A percentile compares a stretch with the other conserved stretches of the same genome.
Evolutionary conservation across 2,329 filamentous ascomycete genomes (phyloP).

Genomic region (Incumbomyces lentus): DNA sequence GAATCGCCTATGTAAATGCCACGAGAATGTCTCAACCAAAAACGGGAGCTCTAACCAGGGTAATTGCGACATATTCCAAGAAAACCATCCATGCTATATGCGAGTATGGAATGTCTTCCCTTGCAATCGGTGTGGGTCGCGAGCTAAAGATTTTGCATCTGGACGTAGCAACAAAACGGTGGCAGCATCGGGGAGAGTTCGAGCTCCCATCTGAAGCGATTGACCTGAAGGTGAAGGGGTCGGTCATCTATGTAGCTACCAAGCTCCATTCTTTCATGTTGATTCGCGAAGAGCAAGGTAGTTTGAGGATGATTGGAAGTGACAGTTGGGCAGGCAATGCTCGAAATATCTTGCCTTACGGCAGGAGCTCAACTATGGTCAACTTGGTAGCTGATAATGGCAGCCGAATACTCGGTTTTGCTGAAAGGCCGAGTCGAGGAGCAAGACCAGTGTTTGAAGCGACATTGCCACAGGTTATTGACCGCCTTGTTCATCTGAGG

Average conservation of each 20-base stretch:
- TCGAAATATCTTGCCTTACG: conserved; percentile 12
- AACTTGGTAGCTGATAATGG: conserved; percentile 2
- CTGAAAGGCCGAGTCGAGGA: neutral
- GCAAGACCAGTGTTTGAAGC: conserved; percentile 15
- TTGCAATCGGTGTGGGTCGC: conserved; percentile 38
- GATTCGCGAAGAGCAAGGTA: conserved; percentile 21
- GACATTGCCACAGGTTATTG: conserved; percentile 14
- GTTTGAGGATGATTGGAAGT: conserved; percentile 26
- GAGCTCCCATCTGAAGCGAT: conserved; percentile 40
- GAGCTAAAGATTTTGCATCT: conserved; percentile 35
- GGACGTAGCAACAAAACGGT: conserved; percentile 32
- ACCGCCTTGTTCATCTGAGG: conserved; percentile 4
- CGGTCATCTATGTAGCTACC: conserved; percentile 46
- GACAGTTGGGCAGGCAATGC: conserved; percentile 20
- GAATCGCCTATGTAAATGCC: neutral
- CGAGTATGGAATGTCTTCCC: conserved; percentile 33
- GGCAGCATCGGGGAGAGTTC: conserved; percentile 30
- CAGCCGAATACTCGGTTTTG: conserved; percentile 1
- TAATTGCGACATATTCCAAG: conserved; percentile 3
- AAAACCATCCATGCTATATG: conserved; percentile 13
- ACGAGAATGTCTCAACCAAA: conserved; percentile 2
- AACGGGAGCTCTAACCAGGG: neutral
- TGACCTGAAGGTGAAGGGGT: conserved; percentile 37
- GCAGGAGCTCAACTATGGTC: neutral
- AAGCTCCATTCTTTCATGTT: conserved; percentile 42